Evolutionary conservation across 345 rosid species (phyloP).

Genomic region (Hibiscus trionum): DNA sequence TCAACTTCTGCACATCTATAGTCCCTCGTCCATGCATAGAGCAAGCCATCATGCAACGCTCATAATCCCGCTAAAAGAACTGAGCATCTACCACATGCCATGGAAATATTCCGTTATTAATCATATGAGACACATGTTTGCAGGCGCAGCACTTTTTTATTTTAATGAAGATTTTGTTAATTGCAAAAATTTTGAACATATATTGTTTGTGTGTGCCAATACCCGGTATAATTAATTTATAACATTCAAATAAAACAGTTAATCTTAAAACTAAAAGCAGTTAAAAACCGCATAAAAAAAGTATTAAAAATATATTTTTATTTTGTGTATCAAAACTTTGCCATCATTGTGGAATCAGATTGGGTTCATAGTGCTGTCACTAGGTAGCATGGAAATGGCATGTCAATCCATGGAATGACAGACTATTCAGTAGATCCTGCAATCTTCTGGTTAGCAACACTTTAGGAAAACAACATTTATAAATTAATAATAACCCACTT

Average conservation of each 20-base stretch:
- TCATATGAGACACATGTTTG: background rate
- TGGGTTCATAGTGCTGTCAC: background rate
- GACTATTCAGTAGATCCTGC: background rate
- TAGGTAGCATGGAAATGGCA: background rate
- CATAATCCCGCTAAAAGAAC: no score
- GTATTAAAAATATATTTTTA: background rate
- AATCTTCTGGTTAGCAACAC: background rate
- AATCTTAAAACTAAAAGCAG: no score
- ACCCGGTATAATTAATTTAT: no score
- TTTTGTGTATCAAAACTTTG: background rate
- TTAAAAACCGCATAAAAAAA: no score
- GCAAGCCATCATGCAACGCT: no score
- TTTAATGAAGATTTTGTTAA: background rate
- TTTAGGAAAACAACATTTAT: background rate
- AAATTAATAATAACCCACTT: background rate
- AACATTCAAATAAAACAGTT: no score
- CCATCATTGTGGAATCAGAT: conserved; percentile 1
- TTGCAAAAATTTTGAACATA: background rate
- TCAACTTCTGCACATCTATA: no score
- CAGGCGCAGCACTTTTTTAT: background rate
- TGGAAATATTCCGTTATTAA: no score
- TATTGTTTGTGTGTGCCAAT: no score
- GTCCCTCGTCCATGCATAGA: no score
- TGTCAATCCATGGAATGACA: conserved; percentile 9
- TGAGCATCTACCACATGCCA: no score